phyloP scores from a whole-genome alignment of 2,329 filamentous ascomycete genomes.

The Chaetomium globosum region DNA sequence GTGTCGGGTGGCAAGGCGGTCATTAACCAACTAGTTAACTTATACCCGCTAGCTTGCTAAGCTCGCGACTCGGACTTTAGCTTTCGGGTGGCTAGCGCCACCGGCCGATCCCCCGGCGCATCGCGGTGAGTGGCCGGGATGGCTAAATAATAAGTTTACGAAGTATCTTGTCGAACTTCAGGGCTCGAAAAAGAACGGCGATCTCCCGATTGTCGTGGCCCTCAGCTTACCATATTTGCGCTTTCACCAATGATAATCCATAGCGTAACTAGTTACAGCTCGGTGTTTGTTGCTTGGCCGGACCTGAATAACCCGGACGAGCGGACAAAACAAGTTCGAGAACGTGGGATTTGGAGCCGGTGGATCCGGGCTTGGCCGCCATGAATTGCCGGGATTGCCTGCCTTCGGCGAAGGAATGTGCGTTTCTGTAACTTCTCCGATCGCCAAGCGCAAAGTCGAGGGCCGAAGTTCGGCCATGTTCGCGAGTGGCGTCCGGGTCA shows the following conservation, averaged over 20 bases:
- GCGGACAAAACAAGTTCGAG: constrained; percentile 14
- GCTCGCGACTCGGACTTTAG: not conserved
- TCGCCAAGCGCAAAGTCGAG: not conserved
- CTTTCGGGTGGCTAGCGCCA: constrained; percentile 10
- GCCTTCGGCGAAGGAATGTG: not conserved
- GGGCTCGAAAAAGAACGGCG: not conserved
- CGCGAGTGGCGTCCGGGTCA: not conserved
- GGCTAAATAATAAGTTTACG: no score
- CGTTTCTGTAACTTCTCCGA: not conserved
- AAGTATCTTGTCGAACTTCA: not conserved
- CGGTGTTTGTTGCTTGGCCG: constrained; percentile 1
- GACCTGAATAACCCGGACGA: constrained; percentile 11
- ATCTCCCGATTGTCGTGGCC: constrained; percentile 4
- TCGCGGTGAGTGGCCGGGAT: not conserved
- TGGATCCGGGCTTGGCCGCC: not conserved
- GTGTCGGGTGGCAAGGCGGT: not conserved
- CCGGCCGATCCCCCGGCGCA: not conserved
- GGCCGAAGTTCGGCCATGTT: not conserved
- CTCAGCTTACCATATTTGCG: not conserved
- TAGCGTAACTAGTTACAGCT: not conserved
- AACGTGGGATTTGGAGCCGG: not conserved
- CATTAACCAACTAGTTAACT: not conserved
- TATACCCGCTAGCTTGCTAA: not conserved
- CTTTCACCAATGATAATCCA: no score
- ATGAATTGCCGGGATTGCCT: not conserved